Conservation (phyloP, 2,329 filamentous ascomycete genomes). For the Diplodia sapinea region DNA sequence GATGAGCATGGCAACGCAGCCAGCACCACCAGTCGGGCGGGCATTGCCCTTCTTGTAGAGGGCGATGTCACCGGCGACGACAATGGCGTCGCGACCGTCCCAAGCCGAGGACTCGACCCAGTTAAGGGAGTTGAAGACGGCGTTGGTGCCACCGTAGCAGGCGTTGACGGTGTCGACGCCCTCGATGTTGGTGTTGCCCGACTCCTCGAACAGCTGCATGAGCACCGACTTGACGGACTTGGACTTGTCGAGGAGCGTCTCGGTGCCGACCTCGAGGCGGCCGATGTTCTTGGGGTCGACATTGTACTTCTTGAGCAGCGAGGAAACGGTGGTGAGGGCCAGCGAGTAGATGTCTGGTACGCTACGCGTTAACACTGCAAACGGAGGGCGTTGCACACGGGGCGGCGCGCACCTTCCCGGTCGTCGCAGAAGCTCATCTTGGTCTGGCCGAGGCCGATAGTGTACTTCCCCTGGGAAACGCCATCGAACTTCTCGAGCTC, state of each 20-base stretch:
- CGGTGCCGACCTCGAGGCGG: constrained; percentile 60
- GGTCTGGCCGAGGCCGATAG: constrained; percentile 61
- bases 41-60: constrained; percentile 62
- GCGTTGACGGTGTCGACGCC: constrained; percentile 61
- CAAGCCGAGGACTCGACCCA: constrained; percentile 61
- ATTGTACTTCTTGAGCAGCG: constrained; percentile 59
- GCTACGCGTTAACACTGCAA: constrained; percentile 26
- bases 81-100: constrained; percentile 60
- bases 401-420: constrained; percentile 53
- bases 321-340: constrained; percentile 58
- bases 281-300: constrained; percentile 59
- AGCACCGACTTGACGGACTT: constrained; percentile 62
- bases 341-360: constrained; percentile 59
- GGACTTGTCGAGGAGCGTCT: constrained; percentile 62
- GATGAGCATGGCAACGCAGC: constrained; percentile 61
- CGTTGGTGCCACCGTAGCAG: constrained; percentile 62
- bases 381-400: background rate
- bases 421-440: constrained; percentile 63
- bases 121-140: constrained; percentile 60
- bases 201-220: constrained; percentile 59
- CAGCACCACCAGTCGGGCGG: constrained; percentile 59
- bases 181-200: constrained; percentile 61
- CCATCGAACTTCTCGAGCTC: constrained; percentile 63
- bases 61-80: constrained; percentile 60
- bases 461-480: constrained; percentile 59